These are phyloP conservation scores for Balakata baccata DNA, from an alignment of 345 rosid genomes.

Conservation along the genomic window DNA sequence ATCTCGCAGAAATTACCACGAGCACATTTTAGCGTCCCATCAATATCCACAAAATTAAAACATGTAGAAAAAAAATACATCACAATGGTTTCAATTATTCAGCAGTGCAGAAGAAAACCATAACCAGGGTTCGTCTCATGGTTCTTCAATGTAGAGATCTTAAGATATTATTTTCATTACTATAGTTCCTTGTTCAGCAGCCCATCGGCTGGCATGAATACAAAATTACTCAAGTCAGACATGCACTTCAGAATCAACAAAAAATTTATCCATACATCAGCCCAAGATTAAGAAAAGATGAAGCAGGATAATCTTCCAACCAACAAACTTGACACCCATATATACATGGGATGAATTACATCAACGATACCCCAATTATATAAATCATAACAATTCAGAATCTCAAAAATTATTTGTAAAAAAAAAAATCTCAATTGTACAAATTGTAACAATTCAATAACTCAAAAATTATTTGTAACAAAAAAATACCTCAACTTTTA, in stretches of 20 bases:
- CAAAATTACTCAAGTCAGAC: not conserved
- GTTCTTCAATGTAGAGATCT: not conserved
- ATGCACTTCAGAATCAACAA: conserved; percentile 12
- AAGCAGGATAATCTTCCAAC: conserved; percentile 27
- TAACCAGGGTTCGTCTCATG: conserved; percentile 10
- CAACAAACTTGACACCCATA: conserved; percentile 16
- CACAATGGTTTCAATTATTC: conserved; percentile 3
- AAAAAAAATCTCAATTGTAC: too few relatives aligned
- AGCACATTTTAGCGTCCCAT: not conserved
- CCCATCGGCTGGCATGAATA: conserved; percentile 20
- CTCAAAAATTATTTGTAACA: too few relatives aligned
- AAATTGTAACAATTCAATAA: too few relatives aligned
- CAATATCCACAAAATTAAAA: conserved; percentile 9
- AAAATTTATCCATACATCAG: not conserved
- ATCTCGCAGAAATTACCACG: conserved; percentile 9
- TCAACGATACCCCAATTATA: too few relatives aligned
- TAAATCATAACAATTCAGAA: too few relatives aligned
- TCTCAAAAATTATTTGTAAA: too few relatives aligned
- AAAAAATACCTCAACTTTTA: too few relatives aligned
- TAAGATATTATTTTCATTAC: conserved; percentile 8
- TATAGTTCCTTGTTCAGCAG: conserved; percentile 7
- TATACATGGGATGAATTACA: too few relatives aligned
- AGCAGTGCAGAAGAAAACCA: not conserved
- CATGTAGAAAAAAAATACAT: not conserved
- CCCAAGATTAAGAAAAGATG: conserved; percentile 1